Percentiles rank a stretch among this genome's conserved stretches.
phyloP scores from a whole-genome alignment of 208 protist species.

The Crithidia thermophila region DNA sequence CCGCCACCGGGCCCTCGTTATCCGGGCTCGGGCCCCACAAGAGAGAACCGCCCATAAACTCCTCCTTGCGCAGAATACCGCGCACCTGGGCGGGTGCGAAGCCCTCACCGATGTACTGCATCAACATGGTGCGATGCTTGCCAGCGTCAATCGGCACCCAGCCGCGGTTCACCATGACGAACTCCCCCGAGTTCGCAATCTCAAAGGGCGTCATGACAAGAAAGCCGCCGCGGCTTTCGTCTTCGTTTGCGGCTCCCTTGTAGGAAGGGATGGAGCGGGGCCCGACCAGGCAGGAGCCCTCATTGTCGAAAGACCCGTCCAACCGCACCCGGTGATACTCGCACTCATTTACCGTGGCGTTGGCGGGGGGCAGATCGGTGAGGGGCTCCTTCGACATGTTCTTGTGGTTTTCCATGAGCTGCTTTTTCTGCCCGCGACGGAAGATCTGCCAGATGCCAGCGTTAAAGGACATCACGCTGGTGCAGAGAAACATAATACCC shows the following conservation, averaged over 20 bases:
- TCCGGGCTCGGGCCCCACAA: constrained; percentile 59
- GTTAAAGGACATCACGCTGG: constrained; percentile 87
- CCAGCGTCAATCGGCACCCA: constrained; percentile 90
- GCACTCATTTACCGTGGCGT: constrained; percentile 51
- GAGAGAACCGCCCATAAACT: constrained; percentile 62
- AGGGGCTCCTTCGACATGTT: constrained; percentile 71
- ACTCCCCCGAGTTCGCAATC: constrained; percentile 57
- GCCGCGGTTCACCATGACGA: constrained; percentile 88
- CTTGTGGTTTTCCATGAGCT: constrained; percentile 82
- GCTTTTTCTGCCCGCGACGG: constrained; percentile 72
- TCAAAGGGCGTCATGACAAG: constrained; percentile 88
- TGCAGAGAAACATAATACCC: constrained; percentile 80
- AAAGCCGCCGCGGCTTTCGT: constrained; percentile 86
- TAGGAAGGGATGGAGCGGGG: constrained; percentile 84
- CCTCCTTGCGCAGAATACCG: constrained; percentile 78
- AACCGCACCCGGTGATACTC: constrained; percentile 68
- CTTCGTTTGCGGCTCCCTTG: constrained; percentile 68
- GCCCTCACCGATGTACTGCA: constrained; percentile 87
- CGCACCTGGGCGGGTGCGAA: constrained; percentile 50
- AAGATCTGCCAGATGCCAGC: constrained; percentile 88
- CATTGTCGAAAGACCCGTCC: constrained; percentile 86
- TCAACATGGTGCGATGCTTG: constrained; percentile 81
- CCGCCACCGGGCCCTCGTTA: constrained; percentile 73
- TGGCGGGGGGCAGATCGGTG: constrained; percentile 44
- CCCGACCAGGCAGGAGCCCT: constrained; percentile 82